Conservation (phyloP, 2,329 filamentous ascomycete species). For the Apiospora hydei region DNA sequence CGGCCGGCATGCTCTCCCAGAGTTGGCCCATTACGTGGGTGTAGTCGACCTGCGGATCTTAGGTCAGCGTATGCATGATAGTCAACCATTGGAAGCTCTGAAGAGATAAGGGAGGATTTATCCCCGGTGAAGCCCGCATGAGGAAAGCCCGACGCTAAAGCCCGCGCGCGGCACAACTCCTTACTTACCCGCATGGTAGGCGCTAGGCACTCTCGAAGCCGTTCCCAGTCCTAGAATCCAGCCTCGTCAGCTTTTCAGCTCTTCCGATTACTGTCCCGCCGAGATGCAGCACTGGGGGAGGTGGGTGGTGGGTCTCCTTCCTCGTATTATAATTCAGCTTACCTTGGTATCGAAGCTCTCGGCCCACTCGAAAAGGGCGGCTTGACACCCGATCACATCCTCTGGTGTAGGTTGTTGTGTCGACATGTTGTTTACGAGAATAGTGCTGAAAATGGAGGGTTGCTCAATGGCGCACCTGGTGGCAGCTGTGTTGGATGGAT, state of each 20-base stretch:
- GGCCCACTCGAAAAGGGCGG: conserved; percentile 50
- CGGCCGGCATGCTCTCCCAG: conserved; percentile 63
- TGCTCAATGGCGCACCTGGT: too few relatives aligned
- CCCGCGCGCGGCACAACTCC: too few relatives aligned
- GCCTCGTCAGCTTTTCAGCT: not conserved
- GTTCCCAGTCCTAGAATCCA: conserved; percentile 39
- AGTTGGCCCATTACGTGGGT: conserved; percentile 55
- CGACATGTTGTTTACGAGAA: not conserved
- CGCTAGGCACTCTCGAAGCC: conserved; percentile 40
- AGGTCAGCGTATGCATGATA: too few relatives aligned
- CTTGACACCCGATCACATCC: conserved; percentile 33
- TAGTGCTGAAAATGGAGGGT: too few relatives aligned
- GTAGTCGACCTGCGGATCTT: conserved; percentile 36
- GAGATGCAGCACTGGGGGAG: too few relatives aligned
- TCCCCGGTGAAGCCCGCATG: too few relatives aligned
- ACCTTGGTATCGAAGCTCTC: conserved; percentile 51
- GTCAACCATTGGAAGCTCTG: too few relatives aligned
- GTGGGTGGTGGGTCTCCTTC: too few relatives aligned
- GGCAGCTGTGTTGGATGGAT: too few relatives aligned
- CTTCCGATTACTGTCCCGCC: too few relatives aligned
- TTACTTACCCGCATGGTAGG: conserved; percentile 47
- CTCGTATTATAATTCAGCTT: not conserved
- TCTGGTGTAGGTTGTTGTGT: not conserved
- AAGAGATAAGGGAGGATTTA: too few relatives aligned
- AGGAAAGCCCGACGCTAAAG: too few relatives aligned